Percentiles rank a stretch among this genome's conserved stretches.
These are phyloP conservation scores for Trypanosoma lewisi DNA, from an alignment of 208 protist species.

Conservation along the genomic window DNA sequence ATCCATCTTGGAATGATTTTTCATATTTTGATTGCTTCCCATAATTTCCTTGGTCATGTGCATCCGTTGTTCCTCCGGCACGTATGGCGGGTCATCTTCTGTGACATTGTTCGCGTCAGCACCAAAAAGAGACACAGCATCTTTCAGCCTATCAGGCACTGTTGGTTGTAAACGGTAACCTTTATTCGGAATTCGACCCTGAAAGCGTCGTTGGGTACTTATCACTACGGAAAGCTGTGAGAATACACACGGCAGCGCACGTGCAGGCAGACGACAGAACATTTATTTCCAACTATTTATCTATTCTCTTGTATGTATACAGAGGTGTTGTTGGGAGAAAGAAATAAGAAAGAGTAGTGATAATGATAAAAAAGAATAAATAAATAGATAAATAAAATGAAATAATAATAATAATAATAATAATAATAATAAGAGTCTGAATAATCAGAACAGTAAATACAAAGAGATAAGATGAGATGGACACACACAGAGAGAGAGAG, in stretches of 20 bases:
- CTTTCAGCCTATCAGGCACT: slow-evolving; percentile 82
- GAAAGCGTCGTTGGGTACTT: slow-evolving; percentile 28
- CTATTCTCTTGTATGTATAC: not conserved
- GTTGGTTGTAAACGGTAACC: slow-evolving; percentile 68
- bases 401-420: too few relatives aligned
- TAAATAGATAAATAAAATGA: too few relatives aligned
- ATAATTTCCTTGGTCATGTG: slow-evolving; percentile 66
- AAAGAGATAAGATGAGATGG: too few relatives aligned
- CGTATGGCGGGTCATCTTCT: slow-evolving; percentile 56
- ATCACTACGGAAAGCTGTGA: not conserved
- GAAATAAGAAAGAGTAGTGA: not conserved
- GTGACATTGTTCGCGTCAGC: slow-evolving; percentile 44
- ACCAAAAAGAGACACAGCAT: slow-evolving; percentile 67
- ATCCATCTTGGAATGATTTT: slow-evolving; percentile 72
- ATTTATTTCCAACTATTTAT: not conserved
- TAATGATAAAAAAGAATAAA: slow-evolving; percentile 1
- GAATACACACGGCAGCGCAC: not conserved
- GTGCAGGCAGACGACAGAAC: not conserved
- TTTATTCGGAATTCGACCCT: slow-evolving; percentile 65
- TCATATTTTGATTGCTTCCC: slow-evolving; percentile 52
- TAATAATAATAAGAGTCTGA: too few relatives aligned
- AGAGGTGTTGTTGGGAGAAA: not conserved
- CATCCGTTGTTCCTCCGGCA: slow-evolving; percentile 73
- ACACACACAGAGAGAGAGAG: too few relatives aligned
- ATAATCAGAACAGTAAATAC: too few relatives aligned